phyloP scores from a whole-genome alignment of 768 basidiomycete species.

The Postia placenta region DNA sequence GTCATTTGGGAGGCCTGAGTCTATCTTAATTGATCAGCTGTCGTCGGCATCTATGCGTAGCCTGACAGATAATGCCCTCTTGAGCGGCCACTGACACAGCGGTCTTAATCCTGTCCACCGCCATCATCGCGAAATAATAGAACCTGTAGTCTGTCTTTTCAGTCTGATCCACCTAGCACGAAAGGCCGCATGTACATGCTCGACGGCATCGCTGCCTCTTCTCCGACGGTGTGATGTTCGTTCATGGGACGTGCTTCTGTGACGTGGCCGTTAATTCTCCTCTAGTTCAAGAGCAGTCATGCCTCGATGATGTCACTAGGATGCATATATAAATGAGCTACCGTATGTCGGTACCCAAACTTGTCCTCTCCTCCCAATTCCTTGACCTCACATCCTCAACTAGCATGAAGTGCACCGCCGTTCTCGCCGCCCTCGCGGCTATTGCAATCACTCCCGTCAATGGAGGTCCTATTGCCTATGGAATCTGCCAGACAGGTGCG shows the following conservation, averaged over 20 bases:
- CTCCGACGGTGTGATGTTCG: neutral
- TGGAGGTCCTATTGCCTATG: conserved; percentile 34
- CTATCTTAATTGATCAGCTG: no score
- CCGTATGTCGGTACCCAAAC: neutral
- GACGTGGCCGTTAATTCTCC: neutral
- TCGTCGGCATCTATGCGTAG: no score
- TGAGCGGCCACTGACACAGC: no score
- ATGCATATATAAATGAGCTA: neutral
- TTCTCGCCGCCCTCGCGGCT: conserved; percentile 3
- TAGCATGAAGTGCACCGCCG: conserved; percentile 8
- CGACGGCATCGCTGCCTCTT: no score
- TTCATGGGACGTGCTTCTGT: neutral
- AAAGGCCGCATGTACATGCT: no score
- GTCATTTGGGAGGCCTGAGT: no score
- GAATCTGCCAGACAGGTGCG: conserved; percentile 38
- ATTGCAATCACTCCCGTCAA: neutral
- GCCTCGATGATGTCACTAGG: neutral
- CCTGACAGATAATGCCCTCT: no score
- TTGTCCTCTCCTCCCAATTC: neutral
- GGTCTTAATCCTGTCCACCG: no score
- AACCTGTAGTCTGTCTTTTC: no score
- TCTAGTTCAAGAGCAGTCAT: neutral
- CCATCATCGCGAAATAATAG: no score
- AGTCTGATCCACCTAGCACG: no score
- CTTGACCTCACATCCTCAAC: neutral